Evolutionary conservation across 2,329 filamentous ascomycete species (phyloP).

Genomic region (Colletotrichum sp.): DNA sequence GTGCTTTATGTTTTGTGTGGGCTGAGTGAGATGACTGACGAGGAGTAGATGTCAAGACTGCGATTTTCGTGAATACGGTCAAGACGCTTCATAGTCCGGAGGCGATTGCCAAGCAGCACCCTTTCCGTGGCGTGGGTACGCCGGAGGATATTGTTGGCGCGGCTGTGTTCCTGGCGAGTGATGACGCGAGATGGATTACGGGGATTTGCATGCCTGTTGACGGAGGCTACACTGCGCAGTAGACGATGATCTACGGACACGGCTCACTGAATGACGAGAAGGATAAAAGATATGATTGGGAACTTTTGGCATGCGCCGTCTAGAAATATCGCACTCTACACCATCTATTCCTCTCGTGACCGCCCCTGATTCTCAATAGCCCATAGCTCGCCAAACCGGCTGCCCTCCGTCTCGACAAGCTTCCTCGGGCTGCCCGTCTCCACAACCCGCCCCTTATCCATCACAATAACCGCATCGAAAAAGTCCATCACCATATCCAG

Average conservation of each 20-base stretch:
- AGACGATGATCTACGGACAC: background rate
- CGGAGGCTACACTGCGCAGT: background rate
- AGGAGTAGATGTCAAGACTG: background rate
- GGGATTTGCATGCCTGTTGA: background rate
- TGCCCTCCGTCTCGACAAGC: constrained; percentile 25
- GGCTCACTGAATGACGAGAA: background rate
- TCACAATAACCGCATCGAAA: constrained; percentile 51
- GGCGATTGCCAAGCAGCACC: background rate
- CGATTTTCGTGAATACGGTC: background rate
- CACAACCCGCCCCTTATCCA: constrained; percentile 52
- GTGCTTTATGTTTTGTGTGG: background rate
- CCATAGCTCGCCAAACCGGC: constrained; percentile 37
- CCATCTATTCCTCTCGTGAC: background rate
- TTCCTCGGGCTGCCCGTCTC: constrained; percentile 27
- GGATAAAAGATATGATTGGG: rapidly evolving
- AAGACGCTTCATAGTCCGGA: background rate
- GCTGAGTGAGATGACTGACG: background rate
- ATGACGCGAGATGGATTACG: background rate
- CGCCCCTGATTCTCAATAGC: constrained; percentile 24
- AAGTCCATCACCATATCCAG: constrained; percentile 58
- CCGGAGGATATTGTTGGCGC: background rate
- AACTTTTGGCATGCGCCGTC: background rate
- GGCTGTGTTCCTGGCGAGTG: background rate
- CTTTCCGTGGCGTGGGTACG: background rate
- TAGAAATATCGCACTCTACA: background rate